These are phyloP conservation scores for Naganishia randhawae DNA, from an alignment of 768 basidiomycete genomes.

Conservation along the genomic window DNA sequence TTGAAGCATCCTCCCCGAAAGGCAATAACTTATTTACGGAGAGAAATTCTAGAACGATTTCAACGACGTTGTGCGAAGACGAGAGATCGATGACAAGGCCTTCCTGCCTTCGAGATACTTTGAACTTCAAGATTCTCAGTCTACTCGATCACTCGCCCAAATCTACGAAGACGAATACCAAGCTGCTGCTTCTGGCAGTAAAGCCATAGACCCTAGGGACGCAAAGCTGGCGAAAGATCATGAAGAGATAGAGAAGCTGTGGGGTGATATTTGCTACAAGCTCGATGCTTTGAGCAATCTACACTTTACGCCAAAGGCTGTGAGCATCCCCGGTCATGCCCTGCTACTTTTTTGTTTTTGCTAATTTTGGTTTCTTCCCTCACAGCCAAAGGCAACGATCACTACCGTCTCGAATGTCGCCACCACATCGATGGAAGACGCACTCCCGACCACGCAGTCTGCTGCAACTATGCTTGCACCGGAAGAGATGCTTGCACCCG, in stretches of 20 bases:
- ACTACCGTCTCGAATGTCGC: slow-evolving; percentile 77
- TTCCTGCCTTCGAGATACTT: slow-evolving; percentile 86
- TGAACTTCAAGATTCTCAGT: slow-evolving; percentile 84
- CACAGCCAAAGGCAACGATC: slow-evolving; percentile 81
- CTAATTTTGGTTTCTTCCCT: background rate
- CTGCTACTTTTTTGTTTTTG: no score
- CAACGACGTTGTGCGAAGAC: slow-evolving; percentile 85
- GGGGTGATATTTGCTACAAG: slow-evolving; percentile 81
- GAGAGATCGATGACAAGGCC: slow-evolving; percentile 72
- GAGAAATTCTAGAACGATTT: slow-evolving; percentile 58
- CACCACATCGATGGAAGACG: slow-evolving; percentile 78
- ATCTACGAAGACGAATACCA: slow-evolving; percentile 92
- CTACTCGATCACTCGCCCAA: slow-evolving; percentile 82
- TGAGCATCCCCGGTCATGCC: slow-evolving; percentile 53
- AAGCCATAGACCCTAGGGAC: slow-evolving; percentile 69
- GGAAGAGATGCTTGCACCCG: slow-evolving; percentile 73
- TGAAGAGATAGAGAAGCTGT: slow-evolving; percentile 72
- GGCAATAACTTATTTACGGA: background rate
- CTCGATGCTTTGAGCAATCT: slow-evolving; percentile 91
- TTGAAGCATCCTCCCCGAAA: background rate
- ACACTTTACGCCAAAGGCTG: slow-evolving; percentile 90
- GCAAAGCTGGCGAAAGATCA: slow-evolving; percentile 85
- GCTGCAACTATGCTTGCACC: slow-evolving; percentile 80
- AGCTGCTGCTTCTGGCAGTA: slow-evolving; percentile 61
- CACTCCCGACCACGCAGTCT: slow-evolving; percentile 76